A percentile compares a stretch with the other conserved stretches of the same genome.
phyloP scores from a whole-genome alignment of 1,284 basidiomycete species.

The Flammula alnicola region DNA sequence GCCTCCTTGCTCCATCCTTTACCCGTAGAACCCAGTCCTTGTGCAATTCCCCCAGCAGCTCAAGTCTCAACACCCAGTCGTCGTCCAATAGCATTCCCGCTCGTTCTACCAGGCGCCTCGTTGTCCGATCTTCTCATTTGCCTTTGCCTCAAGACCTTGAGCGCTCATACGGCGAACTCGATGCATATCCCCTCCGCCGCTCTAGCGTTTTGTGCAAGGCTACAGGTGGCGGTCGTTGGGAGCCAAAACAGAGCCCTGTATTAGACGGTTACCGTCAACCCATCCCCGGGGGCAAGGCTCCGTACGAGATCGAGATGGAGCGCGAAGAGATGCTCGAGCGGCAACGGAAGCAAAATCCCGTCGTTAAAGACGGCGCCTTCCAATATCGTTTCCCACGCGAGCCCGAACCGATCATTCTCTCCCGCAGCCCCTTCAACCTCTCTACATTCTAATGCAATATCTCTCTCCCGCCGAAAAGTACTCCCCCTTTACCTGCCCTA shows the following conservation, averaged over 20 bases:
- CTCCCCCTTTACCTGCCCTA: neutral
- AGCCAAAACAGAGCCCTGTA: constrained; percentile 57
- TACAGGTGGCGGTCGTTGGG: constrained; percentile 76
- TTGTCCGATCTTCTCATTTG: constrained; percentile 35
- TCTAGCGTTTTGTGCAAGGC: constrained; percentile 73
- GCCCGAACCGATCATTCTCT: constrained; percentile 42
- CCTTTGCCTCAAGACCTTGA: constrained; percentile 39
- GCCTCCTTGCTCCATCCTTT: constrained; percentile 9
- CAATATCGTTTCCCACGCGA: constrained; percentile 61
- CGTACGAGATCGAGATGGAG: constrained; percentile 69
- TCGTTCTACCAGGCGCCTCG: constrained; percentile 26
- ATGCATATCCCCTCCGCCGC: constrained; percentile 68
- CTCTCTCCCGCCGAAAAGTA: constrained; percentile 22
- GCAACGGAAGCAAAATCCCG: constrained; percentile 54
- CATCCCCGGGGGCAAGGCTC: constrained; percentile 63
- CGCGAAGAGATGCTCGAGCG: constrained; percentile 58
- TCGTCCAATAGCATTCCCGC: constrained; percentile 25
- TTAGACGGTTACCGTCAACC: constrained; percentile 55
- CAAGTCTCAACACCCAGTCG: constrained; percentile 34
- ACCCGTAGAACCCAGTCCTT: constrained; percentile 37
- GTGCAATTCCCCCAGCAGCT: constrained; percentile 36
- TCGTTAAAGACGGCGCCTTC: constrained; percentile 68
- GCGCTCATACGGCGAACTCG: constrained; percentile 62
- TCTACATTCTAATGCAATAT: constrained; percentile 60
- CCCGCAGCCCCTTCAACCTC: constrained; percentile 38